Evolutionary conservation across 768 basidiomycete genomes (phyloP).

Genomic region (Lactarius hatsudake): DNA sequence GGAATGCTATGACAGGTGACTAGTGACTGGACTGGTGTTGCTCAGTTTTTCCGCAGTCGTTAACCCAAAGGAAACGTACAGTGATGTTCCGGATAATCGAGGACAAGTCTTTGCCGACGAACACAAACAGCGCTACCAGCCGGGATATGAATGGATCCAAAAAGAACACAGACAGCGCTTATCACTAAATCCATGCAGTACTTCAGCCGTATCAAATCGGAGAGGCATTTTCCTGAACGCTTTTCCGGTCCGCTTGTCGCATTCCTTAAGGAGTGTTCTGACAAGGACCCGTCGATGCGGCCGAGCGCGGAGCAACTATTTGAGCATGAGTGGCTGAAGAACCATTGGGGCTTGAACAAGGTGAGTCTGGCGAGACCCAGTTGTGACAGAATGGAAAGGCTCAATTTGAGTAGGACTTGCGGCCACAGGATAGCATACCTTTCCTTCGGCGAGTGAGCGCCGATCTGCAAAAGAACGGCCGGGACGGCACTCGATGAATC

Average conservation of each 20-base stretch:
- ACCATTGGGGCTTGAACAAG: slow-evolving; percentile 74
- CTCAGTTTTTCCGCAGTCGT: neutral
- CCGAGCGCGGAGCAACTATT: no score
- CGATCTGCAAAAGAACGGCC: slow-evolving; percentile 75
- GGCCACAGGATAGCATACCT: slow-evolving; percentile 92
- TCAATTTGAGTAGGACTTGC: slow-evolving; percentile 66
- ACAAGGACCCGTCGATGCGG: no score
- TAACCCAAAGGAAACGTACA: slow-evolving; percentile 31
- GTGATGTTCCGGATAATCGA: slow-evolving; percentile 95
- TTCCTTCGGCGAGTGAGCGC: slow-evolving; percentile 89
- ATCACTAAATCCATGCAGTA: no score
- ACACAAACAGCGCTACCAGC: slow-evolving; percentile 93
- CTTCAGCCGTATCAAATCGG: no score
- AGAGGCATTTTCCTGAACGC: no score
- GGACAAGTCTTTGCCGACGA: slow-evolving; percentile 81
- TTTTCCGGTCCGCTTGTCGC: no score
- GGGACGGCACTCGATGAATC: slow-evolving; percentile 45
- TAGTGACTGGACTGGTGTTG: slow-evolving; percentile 40
- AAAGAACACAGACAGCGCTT: no score
- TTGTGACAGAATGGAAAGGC: neutral
- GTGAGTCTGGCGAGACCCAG: slow-evolving; percentile 39
- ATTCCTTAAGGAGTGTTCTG: no score
- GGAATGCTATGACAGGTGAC: slow-evolving; percentile 90
- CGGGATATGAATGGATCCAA: no score
- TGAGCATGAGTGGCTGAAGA: no score